phyloP scores from a whole-genome alignment of 371 early-diverging fungal species.

The Zychaea mexicana region DNA sequence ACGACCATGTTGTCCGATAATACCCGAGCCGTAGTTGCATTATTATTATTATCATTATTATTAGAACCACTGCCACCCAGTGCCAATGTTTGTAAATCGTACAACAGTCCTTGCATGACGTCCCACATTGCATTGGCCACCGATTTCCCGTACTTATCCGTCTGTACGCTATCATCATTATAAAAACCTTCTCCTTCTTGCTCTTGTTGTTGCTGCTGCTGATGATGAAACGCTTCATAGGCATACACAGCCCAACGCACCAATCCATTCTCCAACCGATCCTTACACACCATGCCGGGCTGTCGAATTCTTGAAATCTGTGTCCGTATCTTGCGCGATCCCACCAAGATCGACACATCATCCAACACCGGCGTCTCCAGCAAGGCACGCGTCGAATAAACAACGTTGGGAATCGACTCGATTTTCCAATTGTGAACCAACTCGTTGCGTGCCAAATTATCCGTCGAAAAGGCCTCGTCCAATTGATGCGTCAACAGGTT shows the following conservation, averaged over 20 bases:
- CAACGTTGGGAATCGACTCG: conserved; percentile 31
- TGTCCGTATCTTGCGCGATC: conserved; percentile 35
- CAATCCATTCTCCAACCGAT: conserved; percentile 39
- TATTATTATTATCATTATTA: conserved; percentile 9
- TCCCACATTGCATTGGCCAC: conserved; percentile 40
- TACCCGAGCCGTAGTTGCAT: conserved; percentile 18
- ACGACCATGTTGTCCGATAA: conserved; percentile 46
- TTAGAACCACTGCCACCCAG: too few relatives aligned
- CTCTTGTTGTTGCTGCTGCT: conserved; percentile 5
- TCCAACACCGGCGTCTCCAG: conserved; percentile 26
- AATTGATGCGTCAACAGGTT: conserved; percentile 13
- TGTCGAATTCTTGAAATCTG: conserved; percentile 36
- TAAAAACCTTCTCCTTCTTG: neutral
- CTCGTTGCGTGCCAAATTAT: conserved; percentile 33
- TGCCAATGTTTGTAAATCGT: conserved; percentile 35
- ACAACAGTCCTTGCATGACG: conserved; percentile 40
- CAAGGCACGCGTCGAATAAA: conserved; percentile 46
- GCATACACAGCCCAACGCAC: conserved; percentile 42
- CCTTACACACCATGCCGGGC: conserved; percentile 41
- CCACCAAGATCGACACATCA: conserved; percentile 9
- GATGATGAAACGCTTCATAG: conserved; percentile 38
- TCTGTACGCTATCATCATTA: neutral
- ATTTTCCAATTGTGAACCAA: conserved; percentile 52
- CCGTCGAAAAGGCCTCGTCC: conserved; percentile 30
- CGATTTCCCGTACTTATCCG: neutral